Base-by-base conservation (phyloP, 352 stramenopile genomes). In the Pythium dissotocum region DNA sequence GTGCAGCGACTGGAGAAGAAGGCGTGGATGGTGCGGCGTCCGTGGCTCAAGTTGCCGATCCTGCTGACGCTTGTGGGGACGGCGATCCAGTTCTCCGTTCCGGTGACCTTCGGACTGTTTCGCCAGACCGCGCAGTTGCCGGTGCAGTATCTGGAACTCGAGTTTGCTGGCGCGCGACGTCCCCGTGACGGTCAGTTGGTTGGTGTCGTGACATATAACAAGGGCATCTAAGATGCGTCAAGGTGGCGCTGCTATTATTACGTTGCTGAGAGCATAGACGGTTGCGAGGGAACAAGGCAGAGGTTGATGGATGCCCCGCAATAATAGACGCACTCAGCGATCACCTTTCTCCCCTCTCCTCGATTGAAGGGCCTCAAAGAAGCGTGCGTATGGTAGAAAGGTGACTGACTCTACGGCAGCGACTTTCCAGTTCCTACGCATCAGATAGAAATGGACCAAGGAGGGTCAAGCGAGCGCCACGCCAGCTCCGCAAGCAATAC, bases 81-180 rank as follows among this genome's bases (percentile, higher is more conserved):
- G 26, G 80, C 82, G 16, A 96, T 96, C 64, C 85, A 95, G 68
- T 89, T 90, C 73, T 91, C 86, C 5, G 88, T 96, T 53, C 88
- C 88, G 4, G 62, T 95, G 28, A 96, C 88, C 52, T 96, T 96
- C 58, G 88, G 85, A 21, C 76, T 96, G 30, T 96, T 96, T 74
- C 82, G 85, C 21, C 88, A 94, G 63, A 91, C 86, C 4, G 87
- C 87, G 60, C 83, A 91, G 67, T 68, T 94, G 9, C 63, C 85
- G 35, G 66, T 76, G 26, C 77, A 80, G 38, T 83, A 88, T 40
- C 72, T 96, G 9, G 88, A 96, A 59, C 79, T 83, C 8, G 76
- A 93, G 61, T 69, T 93, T 58, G 70, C 75, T 6, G 38, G 69
- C 21, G 65, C 65, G 36, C 42, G 55, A 2, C 77, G 35, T 40